phyloP scores from a whole-genome alignment of 495 filamentous ascomycete genomes.

The Sabuloglossum arenarium region DNA sequence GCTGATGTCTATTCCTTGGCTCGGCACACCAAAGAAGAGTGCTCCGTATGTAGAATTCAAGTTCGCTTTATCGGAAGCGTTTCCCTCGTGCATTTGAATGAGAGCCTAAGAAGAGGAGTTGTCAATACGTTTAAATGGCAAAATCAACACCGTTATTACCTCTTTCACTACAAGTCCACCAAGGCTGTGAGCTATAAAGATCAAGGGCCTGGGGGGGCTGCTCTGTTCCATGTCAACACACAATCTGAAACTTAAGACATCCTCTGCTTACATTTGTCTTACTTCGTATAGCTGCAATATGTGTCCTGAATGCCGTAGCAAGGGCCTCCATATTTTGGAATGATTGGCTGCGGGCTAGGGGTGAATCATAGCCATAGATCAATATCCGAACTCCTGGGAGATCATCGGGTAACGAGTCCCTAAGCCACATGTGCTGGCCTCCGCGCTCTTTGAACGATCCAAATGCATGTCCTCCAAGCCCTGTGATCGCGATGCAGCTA shows the following conservation, averaged over 20 bases:
- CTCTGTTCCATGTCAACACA: not conserved
- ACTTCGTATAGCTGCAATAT: not conserved
- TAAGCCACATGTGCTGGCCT: not conserved
- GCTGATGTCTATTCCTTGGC: not conserved
- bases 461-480: not conserved
- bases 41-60: not conserved
- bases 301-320: not conserved
- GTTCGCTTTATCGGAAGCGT: not conserved
- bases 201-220: slow-evolving; percentile 13
- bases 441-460: not conserved
- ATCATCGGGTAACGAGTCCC: not conserved
- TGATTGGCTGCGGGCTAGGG: not conserved
- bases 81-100: slow-evolving; percentile 7
- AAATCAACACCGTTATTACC: not conserved
- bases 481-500: not conserved
- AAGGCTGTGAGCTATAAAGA: slow-evolving; percentile 28
- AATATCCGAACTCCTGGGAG: not conserved
- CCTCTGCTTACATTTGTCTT: not conserved
- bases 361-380: not conserved
- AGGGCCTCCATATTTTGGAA: not conserved
- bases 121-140: slow-evolving; percentile 13
- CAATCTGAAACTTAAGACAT: not conserved
- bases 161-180: slow-evolving; percentile 19
- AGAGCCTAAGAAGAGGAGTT: slow-evolving; percentile 7
- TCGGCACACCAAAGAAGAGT: not conserved